Evolutionary conservation across 2,329 filamentous ascomycete genomes (phyloP), one percentile per base, ranked within the genome.

Genomic region (Stemphylium vesicarium): DNA sequence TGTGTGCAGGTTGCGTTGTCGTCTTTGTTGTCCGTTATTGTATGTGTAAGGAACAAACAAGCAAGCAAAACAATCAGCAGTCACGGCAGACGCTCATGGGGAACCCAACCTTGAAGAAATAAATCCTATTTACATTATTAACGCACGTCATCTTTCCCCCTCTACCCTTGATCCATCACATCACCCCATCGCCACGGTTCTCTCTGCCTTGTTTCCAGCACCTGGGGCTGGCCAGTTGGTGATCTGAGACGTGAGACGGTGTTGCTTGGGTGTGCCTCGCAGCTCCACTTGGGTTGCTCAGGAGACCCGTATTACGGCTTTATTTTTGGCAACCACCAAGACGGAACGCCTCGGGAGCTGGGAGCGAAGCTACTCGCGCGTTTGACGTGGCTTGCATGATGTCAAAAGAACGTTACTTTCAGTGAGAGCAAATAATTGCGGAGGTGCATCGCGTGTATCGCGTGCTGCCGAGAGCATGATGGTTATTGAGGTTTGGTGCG

Each of bases 271-370:
- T 44, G 48, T 50, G 50, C 41, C 44, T 53, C 50, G 46, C 47
- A 44, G 59, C 59, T 54, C 63, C 59, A 61, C 57, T 24, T 39
- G 42, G 46, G 63, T 64, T 63, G 58, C 54, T 56, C 50, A 42
- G 61, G 63, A 42, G 56, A 60, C 47, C 45, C 43, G 44, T 39
- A 42, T 40, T 40, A 33, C 22, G 22, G 20, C 5, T 24, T 57
- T 64, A 63, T 63, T 64, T 63, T 61, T 64, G 53, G 54, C 15
- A 44, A 5, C 13, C 4, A 24, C 15, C 16, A 59, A 55, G 57
- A 59, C 59, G 50, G 46, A 7, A 11, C 20, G 22, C n/a, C 40
- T 49, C 9, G 44, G 44, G 43, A 48, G 40, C 43, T 35, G 24
- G 22, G 22, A n/a, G n/a, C n/a, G n/a, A 24, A 24, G 22, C 22